These are phyloP conservation scores for Melampsora americana DNA, from an alignment of 1,284 basidiomycete genomes.

Conservation along the genomic window DNA sequence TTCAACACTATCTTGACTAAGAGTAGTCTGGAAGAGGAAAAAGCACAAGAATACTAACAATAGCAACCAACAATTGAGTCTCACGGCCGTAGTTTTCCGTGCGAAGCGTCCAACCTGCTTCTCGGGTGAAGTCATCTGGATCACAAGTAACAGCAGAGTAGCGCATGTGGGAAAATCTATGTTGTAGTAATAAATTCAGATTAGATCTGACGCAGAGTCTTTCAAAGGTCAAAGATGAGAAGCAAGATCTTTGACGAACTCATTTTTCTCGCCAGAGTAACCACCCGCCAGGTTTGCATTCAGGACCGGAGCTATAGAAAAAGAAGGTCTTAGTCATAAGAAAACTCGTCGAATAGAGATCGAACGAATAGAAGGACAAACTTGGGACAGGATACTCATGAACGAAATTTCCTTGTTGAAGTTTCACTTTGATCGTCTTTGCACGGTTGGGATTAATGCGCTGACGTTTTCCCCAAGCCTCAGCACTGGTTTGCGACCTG, in stretches of 20 bases:
- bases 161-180: conserved; percentile 43
- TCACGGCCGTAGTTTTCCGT: conserved; percentile 79
- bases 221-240: background rate
- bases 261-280: conserved; percentile 31
- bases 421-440: conserved; percentile 44
- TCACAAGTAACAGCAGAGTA: conserved; percentile 73
- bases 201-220: too few relatives aligned
- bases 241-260: conserved; percentile 20
- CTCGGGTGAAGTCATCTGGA: conserved; percentile 83
- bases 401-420: conserved; percentile 43
- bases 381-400: conserved; percentile 43
- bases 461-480: conserved; percentile 43
- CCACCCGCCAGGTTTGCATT: conserved; percentile 41
- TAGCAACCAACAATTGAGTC: conserved; percentile 79
- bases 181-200: too few relatives aligned
- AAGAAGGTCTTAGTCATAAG: background rate
- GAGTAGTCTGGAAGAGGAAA: background rate
- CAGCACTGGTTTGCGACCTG: conserved; percentile 40
- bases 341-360: background rate
- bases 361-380: background rate
- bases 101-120: conserved; percentile 71
- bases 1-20: background rate
- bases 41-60: conserved; percentile 47
- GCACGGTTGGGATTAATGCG: conserved; percentile 40
- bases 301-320: conserved; percentile 35